Evolutionary conservation across 2,329 filamentous ascomycete genomes (phyloP).

Genomic region (Fusarium neocosmosporiellum): DNA sequence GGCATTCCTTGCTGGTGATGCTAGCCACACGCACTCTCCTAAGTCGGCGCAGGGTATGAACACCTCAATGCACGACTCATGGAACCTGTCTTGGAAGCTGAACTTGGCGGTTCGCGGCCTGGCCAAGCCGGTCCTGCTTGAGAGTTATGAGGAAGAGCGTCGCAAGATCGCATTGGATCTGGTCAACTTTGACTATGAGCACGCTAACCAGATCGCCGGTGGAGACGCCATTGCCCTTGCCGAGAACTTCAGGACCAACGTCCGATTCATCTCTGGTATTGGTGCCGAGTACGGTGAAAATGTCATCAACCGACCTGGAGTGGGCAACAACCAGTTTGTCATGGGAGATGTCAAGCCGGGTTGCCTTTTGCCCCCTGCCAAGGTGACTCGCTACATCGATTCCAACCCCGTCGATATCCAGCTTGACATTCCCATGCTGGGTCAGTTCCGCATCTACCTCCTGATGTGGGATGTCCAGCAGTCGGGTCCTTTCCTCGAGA

Average conservation of each 20-base stretch:
- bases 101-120: constrained; percentile 66
- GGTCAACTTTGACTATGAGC: constrained; percentile 69
- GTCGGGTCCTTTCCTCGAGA: constrained; percentile 67
- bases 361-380: constrained; percentile 72
- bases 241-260: constrained; percentile 76
- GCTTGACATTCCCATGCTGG: constrained; percentile 80
- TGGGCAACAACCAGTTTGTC: constrained; percentile 52
- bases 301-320: constrained; percentile 57
- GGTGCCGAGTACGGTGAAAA: constrained; percentile 71
- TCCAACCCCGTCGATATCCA: constrained; percentile 83
- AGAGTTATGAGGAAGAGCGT: constrained; percentile 73
- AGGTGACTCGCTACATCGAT: constrained; percentile 79
- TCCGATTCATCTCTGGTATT: constrained; percentile 79
- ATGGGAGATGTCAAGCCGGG: constrained; percentile 64
- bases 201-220: constrained; percentile 67
- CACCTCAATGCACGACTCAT: constrained; percentile 68
- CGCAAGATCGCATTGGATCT: constrained; percentile 70
- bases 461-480: constrained; percentile 72
- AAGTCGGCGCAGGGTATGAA: constrained; percentile 79
- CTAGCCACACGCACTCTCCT: constrained; percentile 78
- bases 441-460: constrained; percentile 81
- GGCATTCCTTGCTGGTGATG: constrained; percentile 77
- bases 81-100: constrained; percentile 69
- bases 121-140: constrained; percentile 64
- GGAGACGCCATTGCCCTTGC: constrained; percentile 73